Evolutionary conservation across 805 yeast species (phyloP).

Genomic region (Metschnikowia orientalis): DNA sequence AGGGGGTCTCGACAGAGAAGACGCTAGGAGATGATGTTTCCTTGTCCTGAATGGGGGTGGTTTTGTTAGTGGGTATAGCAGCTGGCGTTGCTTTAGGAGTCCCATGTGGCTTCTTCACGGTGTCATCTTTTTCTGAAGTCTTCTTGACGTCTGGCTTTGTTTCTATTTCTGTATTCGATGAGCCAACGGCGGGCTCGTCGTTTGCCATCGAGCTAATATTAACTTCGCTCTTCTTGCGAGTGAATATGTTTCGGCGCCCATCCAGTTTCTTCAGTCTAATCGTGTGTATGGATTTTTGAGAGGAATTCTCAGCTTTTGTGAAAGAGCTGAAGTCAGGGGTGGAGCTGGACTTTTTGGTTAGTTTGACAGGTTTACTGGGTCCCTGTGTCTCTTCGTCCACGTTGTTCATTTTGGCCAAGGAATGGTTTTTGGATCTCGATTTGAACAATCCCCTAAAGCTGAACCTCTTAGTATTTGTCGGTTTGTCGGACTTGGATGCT

Average conservation of each 20-base stretch:
- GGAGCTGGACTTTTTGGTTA: constrained; percentile 27
- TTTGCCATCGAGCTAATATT: constrained; percentile 1
- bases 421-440: constrained; percentile 31
- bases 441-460: constrained; percentile 38
- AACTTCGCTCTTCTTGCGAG: constrained; percentile 2
- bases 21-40: constrained; percentile 3
- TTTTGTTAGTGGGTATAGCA: not conserved
- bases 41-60: not conserved
- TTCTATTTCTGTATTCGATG: too few relatives aligned
- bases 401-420: constrained; percentile 14
- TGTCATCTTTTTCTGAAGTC: too few relatives aligned
- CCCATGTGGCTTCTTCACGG: too few relatives aligned
- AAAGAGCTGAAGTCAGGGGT: constrained; percentile 25
- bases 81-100: not conserved
- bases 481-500: constrained; percentile 7
- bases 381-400: constrained; percentile 10
- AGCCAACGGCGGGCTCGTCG: too few relatives aligned
- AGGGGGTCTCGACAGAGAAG: constrained; percentile 10
- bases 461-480: constrained; percentile 27
- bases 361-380: constrained; percentile 15
- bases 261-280: constrained; percentile 1
- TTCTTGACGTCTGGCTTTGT: too few relatives aligned
- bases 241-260: constrained; percentile 1
- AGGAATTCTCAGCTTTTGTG: constrained; percentile 1
- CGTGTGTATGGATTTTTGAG: constrained; percentile 18